Base-by-base conservation (phyloP, 352 stramenopile genomes). In the Phytophthora europaea region DNA sequence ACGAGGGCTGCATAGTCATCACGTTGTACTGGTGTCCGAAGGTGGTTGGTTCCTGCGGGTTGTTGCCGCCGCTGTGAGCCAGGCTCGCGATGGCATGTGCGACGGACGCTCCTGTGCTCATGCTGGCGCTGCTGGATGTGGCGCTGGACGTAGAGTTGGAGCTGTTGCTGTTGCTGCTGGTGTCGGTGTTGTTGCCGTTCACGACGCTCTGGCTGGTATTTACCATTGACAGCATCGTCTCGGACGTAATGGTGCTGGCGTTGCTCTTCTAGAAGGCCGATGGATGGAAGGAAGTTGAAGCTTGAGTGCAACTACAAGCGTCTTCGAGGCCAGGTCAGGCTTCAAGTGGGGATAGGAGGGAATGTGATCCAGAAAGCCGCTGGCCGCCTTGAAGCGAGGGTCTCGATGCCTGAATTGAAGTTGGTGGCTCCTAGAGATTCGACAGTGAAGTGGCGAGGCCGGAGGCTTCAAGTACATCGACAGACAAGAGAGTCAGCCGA, bases 171-270 rank as follows among this genome's bases (percentile, higher is more conserved):
- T 64, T 52, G 38, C 4, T 68, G 38, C 34, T 69, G 43, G 59
- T 5, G 36, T 65, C 73, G 48, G 52, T 15, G 22, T 47, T 72
- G 65, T 40, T 80, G 33, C 47, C 72, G 66, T 23, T 50, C 16
- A 57, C 59, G 20, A 74, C 47, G 20, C 60, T 58, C 63, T 78
- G 72, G 61, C 51, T 80, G 59, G 66, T 79, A 71, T 78, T 91
- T 43, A 92, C 74, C 82, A 92, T 91, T 28, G 85, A 84, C 50
- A 92, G 65, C 83, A 90, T 91, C 16, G 68, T 80, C 34, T 81
- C 56, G 55, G 67, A 61, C 57, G 53, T 22, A 69, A 80, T 82
- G 58, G 63, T 71, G 69, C 31, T 70, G 60, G 55, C 22, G 33
- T 66, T 69, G 40, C 40, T 67, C 57, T 70, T 61, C 40, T 55